A percentile compares a stretch with the other conserved stretches of the same genome.
Evolutionary conservation across 805 yeast genomes (phyloP).

Genomic region (Barnettozyma wickerhamii): DNA sequence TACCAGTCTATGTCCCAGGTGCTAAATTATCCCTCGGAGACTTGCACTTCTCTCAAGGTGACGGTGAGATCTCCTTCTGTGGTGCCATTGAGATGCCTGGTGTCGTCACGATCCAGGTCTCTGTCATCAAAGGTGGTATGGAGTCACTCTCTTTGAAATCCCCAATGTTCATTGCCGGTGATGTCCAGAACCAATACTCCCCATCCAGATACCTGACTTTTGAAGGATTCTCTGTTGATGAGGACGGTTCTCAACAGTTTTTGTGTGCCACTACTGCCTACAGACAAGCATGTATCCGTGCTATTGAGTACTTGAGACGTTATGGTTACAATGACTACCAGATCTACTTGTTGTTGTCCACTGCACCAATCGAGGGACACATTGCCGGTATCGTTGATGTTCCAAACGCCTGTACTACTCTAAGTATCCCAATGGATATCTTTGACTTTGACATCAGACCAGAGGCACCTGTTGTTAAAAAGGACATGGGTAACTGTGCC

Average conservation of each 20-base stretch:
- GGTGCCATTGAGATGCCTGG: conserved; percentile 55
- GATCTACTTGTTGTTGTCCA: conserved; percentile 39
- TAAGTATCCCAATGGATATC: conserved; percentile 48
- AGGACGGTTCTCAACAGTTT: conserved; percentile 40
- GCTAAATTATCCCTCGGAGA: conserved; percentile 47
- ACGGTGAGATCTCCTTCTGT: conserved; percentile 50
- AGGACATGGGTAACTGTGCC: conserved; percentile 38
- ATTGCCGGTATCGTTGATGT: conserved; percentile 49
- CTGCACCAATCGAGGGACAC: conserved; percentile 50
- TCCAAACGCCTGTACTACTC: conserved; percentile 48
- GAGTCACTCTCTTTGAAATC: conserved; percentile 35
- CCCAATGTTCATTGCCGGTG: conserved; percentile 47
- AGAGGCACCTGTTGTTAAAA: conserved; percentile 26
- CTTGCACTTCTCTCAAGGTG: conserved; percentile 49
- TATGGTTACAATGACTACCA: conserved; percentile 50
- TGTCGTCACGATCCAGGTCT: conserved; percentile 37
- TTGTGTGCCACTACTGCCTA: conserved; percentile 48
- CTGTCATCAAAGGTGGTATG: conserved; percentile 40
- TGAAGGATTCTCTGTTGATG: conserved; percentile 51
- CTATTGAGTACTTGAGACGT: conserved; percentile 45
- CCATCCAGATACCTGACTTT: conserved; percentile 46
- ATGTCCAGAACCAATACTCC: no score
- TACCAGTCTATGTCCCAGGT: conserved; percentile 44
- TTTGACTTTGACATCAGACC: conserved; percentile 46
- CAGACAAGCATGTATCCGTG: conserved; percentile 45